Base-by-base conservation (phyloP, 805 yeast genomes). In the Candida montana region DNA sequence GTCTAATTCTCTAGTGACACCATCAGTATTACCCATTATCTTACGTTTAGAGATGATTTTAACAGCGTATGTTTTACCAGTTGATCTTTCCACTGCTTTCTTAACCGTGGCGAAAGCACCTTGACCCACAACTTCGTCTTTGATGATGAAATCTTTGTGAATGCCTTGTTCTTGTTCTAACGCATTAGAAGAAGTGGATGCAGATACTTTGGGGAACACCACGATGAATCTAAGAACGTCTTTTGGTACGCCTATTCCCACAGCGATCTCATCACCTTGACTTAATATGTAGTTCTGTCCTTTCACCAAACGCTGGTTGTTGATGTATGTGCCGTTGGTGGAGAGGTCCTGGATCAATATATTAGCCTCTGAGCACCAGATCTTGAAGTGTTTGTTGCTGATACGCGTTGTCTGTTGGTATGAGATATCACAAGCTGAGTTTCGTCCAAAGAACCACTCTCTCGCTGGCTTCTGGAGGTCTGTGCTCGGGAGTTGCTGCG, bases 91-190 rank as follows among this genome's bases (percentile, higher is more conserved):
- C 1, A 90, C 79, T 5, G 95, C 96, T 58, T 87, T 87, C 51
- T 88, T 83, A 23, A 93, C 99, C 2, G 90, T 84, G 6, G 98
- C 98, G 72, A 91, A 91, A 9, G 98, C 98, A n/a, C 99, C 99
- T 53, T 88, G 93, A 1, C 99, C 99, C 2, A 91, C 85, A 13
- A 86, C 81, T 54, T 85, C 95, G 57, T 83, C 86, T 45, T 82
- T 76, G 17, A 91, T 77, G 12, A 86, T 83, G 61, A 81, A 93
- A 54, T 83, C 79, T 44, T 74, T 76, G 52, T 72, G 71, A 10
- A 86, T 79, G 1, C 90, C 89, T 21, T 39, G 89, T 24, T 39
- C 49, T 20, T 54, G 52, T 5, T 31, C 18, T 3, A 26, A 28
- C 9, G 40, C 44, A 51, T 62, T 37, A 43, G 45, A 31, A 20